A percentile compares a stretch with the other conserved stretches of the same genome.
These are phyloP conservation scores for Hypoxylon sp. DNA, from an alignment of 2,329 filamentous ascomycete species.

Conservation along the genomic window DNA sequence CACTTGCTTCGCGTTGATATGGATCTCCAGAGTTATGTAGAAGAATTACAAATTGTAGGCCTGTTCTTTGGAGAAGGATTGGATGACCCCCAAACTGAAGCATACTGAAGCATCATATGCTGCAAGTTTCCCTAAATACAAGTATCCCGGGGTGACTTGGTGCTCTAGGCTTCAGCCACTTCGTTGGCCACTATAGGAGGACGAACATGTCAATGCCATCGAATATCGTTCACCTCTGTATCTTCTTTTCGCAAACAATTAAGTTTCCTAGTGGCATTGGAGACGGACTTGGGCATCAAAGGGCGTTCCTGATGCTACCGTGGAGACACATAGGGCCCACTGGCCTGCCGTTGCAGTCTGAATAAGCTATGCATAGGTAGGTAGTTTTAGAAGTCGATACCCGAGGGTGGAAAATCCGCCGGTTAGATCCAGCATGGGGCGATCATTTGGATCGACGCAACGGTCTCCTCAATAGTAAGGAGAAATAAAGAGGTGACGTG, in stretches of 20 bases:
- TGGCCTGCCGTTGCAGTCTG: constrained; percentile 42
- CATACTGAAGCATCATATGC: constrained; percentile 17
- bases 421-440: constrained; percentile 44
- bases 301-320: constrained; percentile 26
- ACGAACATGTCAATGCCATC: constrained; percentile 6
- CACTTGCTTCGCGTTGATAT: constrained; percentile 30
- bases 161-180: constrained; percentile 11
- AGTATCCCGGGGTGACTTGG: constrained; percentile 10
- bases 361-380: constrained; percentile 47
- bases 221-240: constrained; percentile 3
- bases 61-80: constrained; percentile 16
- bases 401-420: constrained; percentile 44
- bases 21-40: constrained; percentile 27
- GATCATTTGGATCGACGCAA: constrained; percentile 44
- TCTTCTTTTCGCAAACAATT: constrained; percentile 16
- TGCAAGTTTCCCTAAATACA: constrained; percentile 4
- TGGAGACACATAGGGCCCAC: constrained; percentile 36
- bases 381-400: constrained; percentile 42
- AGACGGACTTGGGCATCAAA: constrained; percentile 35
- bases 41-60: constrained; percentile 38
- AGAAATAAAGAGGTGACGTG: constrained; percentile 32
- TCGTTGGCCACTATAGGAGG: constrained; percentile 1
- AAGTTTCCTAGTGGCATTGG: constrained; percentile 21
- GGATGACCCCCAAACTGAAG: constrained; percentile 1
- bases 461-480: constrained; percentile 42